Evolutionary conservation across 192 early-diverging fungal genomes (phyloP), one percentile per base, ranked within the genome.

Genomic region (Umbelopsis isabellina): DNA sequence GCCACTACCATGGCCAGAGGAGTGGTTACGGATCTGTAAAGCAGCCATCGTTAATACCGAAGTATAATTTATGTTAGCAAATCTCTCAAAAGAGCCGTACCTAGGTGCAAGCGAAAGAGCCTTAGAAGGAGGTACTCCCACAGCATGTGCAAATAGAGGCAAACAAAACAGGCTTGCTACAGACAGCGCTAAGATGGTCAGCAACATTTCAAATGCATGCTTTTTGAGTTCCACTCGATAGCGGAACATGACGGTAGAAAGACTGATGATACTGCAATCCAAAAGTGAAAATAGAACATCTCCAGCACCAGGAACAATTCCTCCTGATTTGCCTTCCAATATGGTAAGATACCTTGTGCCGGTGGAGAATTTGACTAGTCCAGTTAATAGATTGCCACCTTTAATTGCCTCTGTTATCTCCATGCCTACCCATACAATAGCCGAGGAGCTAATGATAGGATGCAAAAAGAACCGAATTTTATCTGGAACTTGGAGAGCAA

Each of bases 181-280:
- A 0, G 67, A 27, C 20, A 51, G 18, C 13, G 21, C 33, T 44
- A 69, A 13, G 46, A 69, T 51, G 13, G 67, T 69, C 2, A 52
- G 9, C 18, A 46, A n/a, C 67, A 69, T 69, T n/a, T 69, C 67
- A 27, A 69, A 69, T 3, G 51, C 67, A 49, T 69, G 67, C 16
- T 49, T 21, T 22, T 69, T 69, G 15, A 69, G 48, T 23, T 69
- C 67, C 23, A n/a, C 23, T 10, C 67, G n/a, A 23, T 51, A 49
- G 15, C 51, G 48, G 25, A 69, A 69, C 67, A 69, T 69, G 21
- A 69, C 67, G 0, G 37, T 49, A 20, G 49, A 30, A n/a, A 69
- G 41, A 21, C 67, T 69, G 20, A 69, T 52, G 22, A 69, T 69
- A 22, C 46, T 49, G 6, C 49, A 49, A 30, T 69, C 67, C 13